Evolutionary conservation across 208 protist species (phyloP), one percentile per base, ranked within the genome.

Genomic region (Crithidia expoeki): DNA sequence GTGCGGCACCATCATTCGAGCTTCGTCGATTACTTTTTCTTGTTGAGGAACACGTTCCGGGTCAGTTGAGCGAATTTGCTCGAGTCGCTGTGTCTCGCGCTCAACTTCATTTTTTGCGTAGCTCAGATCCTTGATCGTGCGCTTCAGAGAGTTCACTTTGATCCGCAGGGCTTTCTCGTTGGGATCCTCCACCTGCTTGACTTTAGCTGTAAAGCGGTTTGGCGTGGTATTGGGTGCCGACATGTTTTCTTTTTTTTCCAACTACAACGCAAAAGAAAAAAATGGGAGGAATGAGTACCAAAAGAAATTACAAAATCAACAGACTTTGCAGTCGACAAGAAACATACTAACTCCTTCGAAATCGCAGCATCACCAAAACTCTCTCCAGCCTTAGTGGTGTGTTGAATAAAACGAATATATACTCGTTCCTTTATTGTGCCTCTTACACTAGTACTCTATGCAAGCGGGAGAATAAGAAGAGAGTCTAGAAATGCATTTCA

Each of bases 1-100:
- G 56, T 92, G 76, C 5, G 89, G 85, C 21, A 94, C 73, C 89
- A 94, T 94, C 84, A 92, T 92, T 60, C 79, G 68, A 34, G 89
- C 86, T 47, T 94, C 89, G 51, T 67, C 74, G 25, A 94, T 12
- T 46, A 94, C 89, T 58, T 83, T 84, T 47, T 89, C 72, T 70
- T 94, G 89, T 62, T 94, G 89, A 36, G 80, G 69, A 58, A 91
- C 76, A 27, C 78, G 74, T 49, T 94, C 89, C 0, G 76, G 66
- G 23, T 81, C 70, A 14, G n/a, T 74, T 50, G 56, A 36, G 27
- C 75, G 74, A 36, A 89, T 79, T 27, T 56, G 71, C 25, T 90
- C 80, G 23, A 93, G 74, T 23, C 88, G 82, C 58, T 62, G 30
- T 49, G 68, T 60, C 64, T 93, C 88, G 32, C 63, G 50, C 25